A percentile compares a stretch with the other conserved stretches of the same genome.
Evolutionary conservation across 116 monocot species (phyloP).

Genomic region (Iris pallida): DNA sequence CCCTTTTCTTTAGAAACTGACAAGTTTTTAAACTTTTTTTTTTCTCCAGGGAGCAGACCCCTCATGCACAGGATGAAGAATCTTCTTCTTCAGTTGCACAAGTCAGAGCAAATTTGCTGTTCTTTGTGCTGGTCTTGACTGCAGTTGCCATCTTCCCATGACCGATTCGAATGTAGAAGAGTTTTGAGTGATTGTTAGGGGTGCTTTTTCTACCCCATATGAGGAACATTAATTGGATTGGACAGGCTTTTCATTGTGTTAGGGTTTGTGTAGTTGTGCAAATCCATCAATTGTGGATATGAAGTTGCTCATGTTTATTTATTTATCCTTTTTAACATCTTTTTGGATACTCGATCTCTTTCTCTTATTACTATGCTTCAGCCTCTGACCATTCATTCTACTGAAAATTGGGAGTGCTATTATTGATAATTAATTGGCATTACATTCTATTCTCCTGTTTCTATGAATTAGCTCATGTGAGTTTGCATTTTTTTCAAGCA

Average conservation of each 20-base stretch:
- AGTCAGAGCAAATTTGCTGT: neutral
- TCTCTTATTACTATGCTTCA: neutral
- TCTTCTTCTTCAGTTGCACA: slow-evolving; percentile 4
- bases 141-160: neutral
- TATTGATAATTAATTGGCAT: no score
- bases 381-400: slow-evolving; percentile 1
- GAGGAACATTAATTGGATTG: neutral
- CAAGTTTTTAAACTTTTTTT: neutral
- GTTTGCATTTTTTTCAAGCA: no score
- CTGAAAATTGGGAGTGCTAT: neutral
- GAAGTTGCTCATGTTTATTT: slow-evolving; percentile 3
- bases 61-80: slow-evolving; percentile 6
- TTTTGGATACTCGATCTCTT: neutral
- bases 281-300: neutral
- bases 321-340: neutral
- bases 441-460: no score
- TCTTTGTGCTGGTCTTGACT: slow-evolving; percentile 1
- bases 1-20: neutral
- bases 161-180: neutral
- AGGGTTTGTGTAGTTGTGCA: neutral
- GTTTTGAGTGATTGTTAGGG: neutral
- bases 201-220: neutral
- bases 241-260: neutral
- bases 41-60: slow-evolving; percentile 17
- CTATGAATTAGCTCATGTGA: no score